Evolutionary conservation across 108 stramenopile species (phyloP).

Genomic region (Nitzschia inconspicua): DNA sequence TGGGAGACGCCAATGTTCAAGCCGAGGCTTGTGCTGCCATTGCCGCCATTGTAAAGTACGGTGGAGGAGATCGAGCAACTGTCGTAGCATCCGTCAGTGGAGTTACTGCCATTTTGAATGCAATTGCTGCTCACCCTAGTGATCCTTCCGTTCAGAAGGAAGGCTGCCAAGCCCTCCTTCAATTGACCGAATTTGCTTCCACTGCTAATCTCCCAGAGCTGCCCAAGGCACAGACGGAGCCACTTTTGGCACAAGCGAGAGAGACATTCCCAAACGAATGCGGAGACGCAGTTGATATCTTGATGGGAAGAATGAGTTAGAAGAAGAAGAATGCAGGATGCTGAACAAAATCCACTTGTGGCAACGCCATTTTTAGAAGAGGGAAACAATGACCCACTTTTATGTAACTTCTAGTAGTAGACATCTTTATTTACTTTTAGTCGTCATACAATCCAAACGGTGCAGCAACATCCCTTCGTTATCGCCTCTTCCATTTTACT

Average conservation of each 20-base stretch:
- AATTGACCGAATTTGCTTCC: constrained; percentile 46
- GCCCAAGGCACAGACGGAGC: constrained; percentile 60
- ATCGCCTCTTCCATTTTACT: too few relatives aligned
- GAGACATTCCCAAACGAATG: constrained; percentile 66
- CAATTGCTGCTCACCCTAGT: constrained; percentile 64
- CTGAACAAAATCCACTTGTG: too few relatives aligned
- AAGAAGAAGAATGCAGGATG: not conserved
- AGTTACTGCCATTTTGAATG: constrained; percentile 77
- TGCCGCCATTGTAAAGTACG: constrained; percentile 58
- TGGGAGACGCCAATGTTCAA: constrained; percentile 73
- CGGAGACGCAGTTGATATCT: constrained; percentile 30
- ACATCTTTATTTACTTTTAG: too few relatives aligned
- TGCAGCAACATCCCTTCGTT: too few relatives aligned
- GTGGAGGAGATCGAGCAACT: constrained; percentile 76
- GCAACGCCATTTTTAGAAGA: too few relatives aligned
- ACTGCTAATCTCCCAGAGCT: constrained; percentile 74
- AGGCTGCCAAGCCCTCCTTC: constrained; percentile 57
- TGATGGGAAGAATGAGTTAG: constrained; percentile 35
- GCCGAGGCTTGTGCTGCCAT: constrained; percentile 74
- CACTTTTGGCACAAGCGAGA: constrained; percentile 59
- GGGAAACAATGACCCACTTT: too few relatives aligned
- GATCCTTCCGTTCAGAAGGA: constrained; percentile 55
- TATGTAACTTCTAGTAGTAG: too few relatives aligned
- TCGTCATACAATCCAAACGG: too few relatives aligned
- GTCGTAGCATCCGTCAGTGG: constrained; percentile 78